Base-by-base conservation (phyloP, 306 rosid genomes). In the Albizia julibrissin region DNA sequence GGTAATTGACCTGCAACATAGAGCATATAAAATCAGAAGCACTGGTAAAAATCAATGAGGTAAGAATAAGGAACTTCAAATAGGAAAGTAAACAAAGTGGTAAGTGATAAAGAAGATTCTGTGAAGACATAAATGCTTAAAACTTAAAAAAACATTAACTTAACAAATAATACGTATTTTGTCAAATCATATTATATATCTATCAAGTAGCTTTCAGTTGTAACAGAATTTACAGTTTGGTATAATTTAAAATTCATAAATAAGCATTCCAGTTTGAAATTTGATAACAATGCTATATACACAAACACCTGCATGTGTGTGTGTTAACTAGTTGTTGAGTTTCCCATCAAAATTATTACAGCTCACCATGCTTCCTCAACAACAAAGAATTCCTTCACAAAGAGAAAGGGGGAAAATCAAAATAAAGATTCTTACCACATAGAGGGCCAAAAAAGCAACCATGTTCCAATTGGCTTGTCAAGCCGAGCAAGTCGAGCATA, bases 391-490 rank as follows among this genome's bases (percentile, higher is more conserved):
- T 27, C 27, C 46, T 12, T 40, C 46, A 71, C 13, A 40, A 79
- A 26, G 11, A 37, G 15, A 10, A 33, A 12, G 49, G 59, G 21
- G 16, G 5, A 22, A n/a, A 52, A 75, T 21, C 58, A 66, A 70
- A 42, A 72, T n/a, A 58, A 69, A 58, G 73, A 80, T 18, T 42
- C 92, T 72, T 89, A 92, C 98, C 98, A 92, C 83, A 95, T 81
- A 85, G 96, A 95, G 58, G 98, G 99, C 99, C 96, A 95, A 68
- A 93, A 91, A 75, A 95, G 98, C 68, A 95, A 78, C 99, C 98
- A 95, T 39, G 96, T 93, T 69, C 99, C 98, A 80, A 95, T 93
- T 46, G 98, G 99, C 82, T 90, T 93, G 82, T 95, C 97, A 7
- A 93, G 97, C 75, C 98, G 99, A 58, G 99, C 98, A 26, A 95